Conservation (phyloP, 1,139 yeast genomes). For the Candida sp. region DNA sequence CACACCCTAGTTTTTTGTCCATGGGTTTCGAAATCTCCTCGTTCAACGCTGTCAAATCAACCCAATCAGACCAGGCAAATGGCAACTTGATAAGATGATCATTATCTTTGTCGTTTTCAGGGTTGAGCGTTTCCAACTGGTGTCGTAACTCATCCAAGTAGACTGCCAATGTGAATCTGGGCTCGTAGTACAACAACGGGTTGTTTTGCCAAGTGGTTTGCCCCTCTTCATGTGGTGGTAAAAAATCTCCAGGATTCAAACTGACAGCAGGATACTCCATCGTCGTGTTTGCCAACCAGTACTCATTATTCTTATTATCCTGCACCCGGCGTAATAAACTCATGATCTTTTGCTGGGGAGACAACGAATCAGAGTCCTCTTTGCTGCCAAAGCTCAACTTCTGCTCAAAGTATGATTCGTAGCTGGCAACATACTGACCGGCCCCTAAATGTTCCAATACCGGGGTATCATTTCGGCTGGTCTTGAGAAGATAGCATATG, state of each 20-base stretch:
- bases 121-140: conserved; percentile 19
- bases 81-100: conserved; percentile 36
- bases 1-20: conserved; percentile 38
- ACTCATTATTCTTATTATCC: conserved; percentile 25
- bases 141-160: conserved; percentile 23
- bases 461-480: conserved; percentile 23
- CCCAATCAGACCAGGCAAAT: conserved; percentile 38
- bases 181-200: conserved; percentile 25
- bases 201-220: conserved; percentile 18
- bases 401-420: conserved; percentile 15
- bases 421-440: background rate
- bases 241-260: conserved; percentile 24
- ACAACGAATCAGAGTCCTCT: conserved; percentile 18
- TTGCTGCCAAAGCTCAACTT: conserved; percentile 12
- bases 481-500: conserved; percentile 24
- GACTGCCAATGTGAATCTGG: conserved; percentile 27
- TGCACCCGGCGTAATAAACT: conserved; percentile 25
- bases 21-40: conserved; percentile 41
- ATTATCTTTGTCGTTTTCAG: conserved; percentile 17
- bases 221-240: conserved; percentile 18
- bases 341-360: conserved; percentile 24
- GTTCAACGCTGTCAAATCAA: conserved; percentile 35
- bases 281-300: conserved; percentile 32
- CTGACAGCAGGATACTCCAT: conserved; percentile 24
- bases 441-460: conserved; percentile 22